Base-by-base conservation (phyloP, 352 stramenopile genomes). In the Globisporangium heterothallicum region DNA sequence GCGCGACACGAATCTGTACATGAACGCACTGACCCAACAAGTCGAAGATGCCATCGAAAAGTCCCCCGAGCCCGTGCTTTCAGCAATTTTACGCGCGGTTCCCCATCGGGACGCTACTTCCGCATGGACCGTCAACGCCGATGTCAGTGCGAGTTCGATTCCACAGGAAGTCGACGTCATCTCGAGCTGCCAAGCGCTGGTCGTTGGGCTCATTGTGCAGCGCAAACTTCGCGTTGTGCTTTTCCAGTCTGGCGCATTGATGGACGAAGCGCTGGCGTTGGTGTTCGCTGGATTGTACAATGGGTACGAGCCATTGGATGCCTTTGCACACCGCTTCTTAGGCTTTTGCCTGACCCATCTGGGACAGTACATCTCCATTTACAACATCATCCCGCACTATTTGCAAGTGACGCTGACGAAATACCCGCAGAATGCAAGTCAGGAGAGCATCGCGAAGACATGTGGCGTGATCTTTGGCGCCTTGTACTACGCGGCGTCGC, bases 361-460 rank as follows among this genome's bases (percentile, higher is more conserved):
- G 19, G 42, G 46, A 14, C 60, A 78, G 43, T 83, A 78, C 43
- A 52, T 72, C 12, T 74, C 73, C 13, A 56, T 80, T 10, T 70
- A 76, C 48, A 65, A 66, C 2, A 56, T 87, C 18, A 65, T 78
- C 36, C 76, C 76, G 7, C 64, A 76, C 59, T 87, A 85, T 49
- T 46, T 87, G 10, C 56, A 81, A 56, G 42, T 74, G 22, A 74
- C 71, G 10, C 69, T 87, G 6, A 53, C 49, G 22, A 61, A 63
- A 12, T 87, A 69, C 42, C 71, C 76, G 4, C 27, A 43, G 8
- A 66, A 70, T 26, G 59, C 64, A 14, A 62, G 56, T 4, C 53
- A 61, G n/a, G 56, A 69, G 26, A 58, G 51, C 35, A 51, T 81
- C n/a, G 73, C 66, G 0, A 82, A 62, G 21, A 63, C 61, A 2